Conservation (phyloP, 2,329 filamentous ascomycete genomes). For the Sclerotinia glacialis region DNA sequence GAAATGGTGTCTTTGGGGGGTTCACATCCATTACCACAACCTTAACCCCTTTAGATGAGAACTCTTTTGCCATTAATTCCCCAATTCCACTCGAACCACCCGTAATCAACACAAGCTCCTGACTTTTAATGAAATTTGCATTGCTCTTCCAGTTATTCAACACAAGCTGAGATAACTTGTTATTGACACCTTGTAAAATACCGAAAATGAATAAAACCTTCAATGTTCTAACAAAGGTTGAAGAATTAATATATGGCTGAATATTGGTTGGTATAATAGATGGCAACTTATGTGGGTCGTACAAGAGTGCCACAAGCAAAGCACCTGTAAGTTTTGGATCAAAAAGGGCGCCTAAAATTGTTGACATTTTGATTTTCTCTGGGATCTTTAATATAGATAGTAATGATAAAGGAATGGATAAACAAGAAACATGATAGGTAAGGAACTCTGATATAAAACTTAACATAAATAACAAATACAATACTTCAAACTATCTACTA, state of each 20-base stretch:
- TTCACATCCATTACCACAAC: constrained; percentile 71
- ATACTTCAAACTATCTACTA: background rate
- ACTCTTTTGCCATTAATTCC: constrained; percentile 54
- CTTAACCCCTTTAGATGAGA: constrained; percentile 61
- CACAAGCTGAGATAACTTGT: constrained; percentile 49
- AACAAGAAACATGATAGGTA: background rate
- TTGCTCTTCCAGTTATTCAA: constrained; percentile 52
- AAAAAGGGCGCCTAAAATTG: background rate
- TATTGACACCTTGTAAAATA: constrained; percentile 48
- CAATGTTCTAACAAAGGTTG: constrained; percentile 26
- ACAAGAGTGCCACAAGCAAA: constrained; percentile 32
- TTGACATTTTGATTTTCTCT: background rate
- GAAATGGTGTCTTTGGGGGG: constrained; percentile 43
- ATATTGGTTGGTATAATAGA: constrained; percentile 28
- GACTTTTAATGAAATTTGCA: constrained; percentile 58
- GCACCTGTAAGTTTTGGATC: constrained; percentile 29
- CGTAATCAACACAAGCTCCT: constrained; percentile 69
- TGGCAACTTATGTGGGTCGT: constrained; percentile 31
- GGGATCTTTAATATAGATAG: background rate
- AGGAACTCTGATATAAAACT: background rate
- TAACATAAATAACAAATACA: background rate
- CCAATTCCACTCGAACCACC: constrained; percentile 69
- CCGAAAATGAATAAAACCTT: constrained; percentile 49
- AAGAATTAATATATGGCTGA: constrained; percentile 26
- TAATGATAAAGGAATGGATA: background rate